phyloP scores from a whole-genome alignment of 2,329 filamentous ascomycete species.

The Colletotrichum spinosum region DNA sequence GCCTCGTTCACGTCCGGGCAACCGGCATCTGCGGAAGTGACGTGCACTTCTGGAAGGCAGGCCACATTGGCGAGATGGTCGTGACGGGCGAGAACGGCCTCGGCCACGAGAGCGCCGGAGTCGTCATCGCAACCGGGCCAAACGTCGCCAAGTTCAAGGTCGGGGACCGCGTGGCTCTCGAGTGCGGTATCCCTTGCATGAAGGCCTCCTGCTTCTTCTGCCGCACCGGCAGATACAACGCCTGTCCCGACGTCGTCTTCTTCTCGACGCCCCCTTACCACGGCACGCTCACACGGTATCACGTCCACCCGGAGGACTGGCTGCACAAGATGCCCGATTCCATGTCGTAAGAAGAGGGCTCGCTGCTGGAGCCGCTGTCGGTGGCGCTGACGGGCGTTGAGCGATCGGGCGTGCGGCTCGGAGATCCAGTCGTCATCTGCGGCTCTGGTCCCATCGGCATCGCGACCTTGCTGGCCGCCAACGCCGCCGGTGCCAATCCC shows the following conservation, averaged over 20 bases:
- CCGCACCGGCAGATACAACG: conserved; percentile 52
- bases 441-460: conserved; percentile 51
- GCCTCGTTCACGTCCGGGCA: conserved; percentile 73
- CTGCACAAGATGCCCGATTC: conserved; percentile 50
- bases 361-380: conserved; percentile 59
- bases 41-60: conserved; percentile 53
- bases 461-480: conserved; percentile 53
- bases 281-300: conserved; percentile 52
- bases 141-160: conserved; percentile 22
- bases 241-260: conserved; percentile 53
- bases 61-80: conserved; percentile 47
- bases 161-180: conserved; percentile 13
- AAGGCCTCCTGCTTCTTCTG: conserved; percentile 47
- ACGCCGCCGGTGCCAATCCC: conserved; percentile 55
- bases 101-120: conserved; percentile 32
- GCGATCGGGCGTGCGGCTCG: conserved; percentile 51
- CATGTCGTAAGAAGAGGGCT: conserved; percentile 54
- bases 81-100: conserved; percentile 41
- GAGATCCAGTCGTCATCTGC: conserved; percentile 50
- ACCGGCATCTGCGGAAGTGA: conserved; percentile 74
- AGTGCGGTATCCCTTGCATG: conserved; percentile 48
- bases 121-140: conserved; percentile 15
- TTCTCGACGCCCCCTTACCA: conserved; percentile 53
- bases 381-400: conserved; percentile 59
- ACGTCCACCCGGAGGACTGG: conserved; percentile 50